Evolutionary conservation across 2,329 filamentous ascomycete species (phyloP), one percentile per base, ranked within the genome.

Genomic region (Phialophora macrospora): DNA sequence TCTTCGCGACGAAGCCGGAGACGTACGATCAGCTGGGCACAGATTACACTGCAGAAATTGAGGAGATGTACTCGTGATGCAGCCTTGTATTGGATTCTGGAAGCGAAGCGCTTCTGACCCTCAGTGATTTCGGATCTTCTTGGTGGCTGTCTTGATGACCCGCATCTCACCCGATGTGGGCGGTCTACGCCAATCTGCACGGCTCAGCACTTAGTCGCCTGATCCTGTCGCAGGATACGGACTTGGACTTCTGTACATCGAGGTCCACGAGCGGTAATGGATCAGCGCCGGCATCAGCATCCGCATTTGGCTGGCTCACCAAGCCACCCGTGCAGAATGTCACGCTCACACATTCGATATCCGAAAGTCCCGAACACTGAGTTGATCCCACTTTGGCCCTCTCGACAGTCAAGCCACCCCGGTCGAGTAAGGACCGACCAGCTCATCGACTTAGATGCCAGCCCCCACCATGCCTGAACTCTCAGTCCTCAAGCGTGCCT

Each of bases 1-100:
- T 92, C 26, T 82, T 92, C 69, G 87, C 85, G 8, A 84, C 82
- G 28, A 89, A 88, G 55, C 70, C 69, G 11, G 72, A 72, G 41
- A 68, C 66, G 3, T 73, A 73, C 54, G 70, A 72, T 28, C 63
- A 65, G 38, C 62, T 72, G 17, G 70, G 65, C 4, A 63, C 56
- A 20, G 66, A 70, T 38, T 64, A 68, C 44, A 62, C 66, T n/a
- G 57, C 62, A 4, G 71, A 70, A 28, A 69, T 72, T 54, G 69
- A 72, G 20, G 71, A 72, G 14, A 71, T 72, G 69, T 72, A 72
- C 55, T 67, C 66, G 44, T 70, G 64, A 68, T 6, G n/a, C n/a
- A 34, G 38, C 38, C 48, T 12, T 26, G 22, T 51, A 2, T 51
- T 22, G 22, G 20, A 4, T 20, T 51, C 24, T 51, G 14, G 48